Conservation (phyloP, 2,329 filamentous ascomycete genomes). For the Ceratocystis eucalypticola region DNA sequence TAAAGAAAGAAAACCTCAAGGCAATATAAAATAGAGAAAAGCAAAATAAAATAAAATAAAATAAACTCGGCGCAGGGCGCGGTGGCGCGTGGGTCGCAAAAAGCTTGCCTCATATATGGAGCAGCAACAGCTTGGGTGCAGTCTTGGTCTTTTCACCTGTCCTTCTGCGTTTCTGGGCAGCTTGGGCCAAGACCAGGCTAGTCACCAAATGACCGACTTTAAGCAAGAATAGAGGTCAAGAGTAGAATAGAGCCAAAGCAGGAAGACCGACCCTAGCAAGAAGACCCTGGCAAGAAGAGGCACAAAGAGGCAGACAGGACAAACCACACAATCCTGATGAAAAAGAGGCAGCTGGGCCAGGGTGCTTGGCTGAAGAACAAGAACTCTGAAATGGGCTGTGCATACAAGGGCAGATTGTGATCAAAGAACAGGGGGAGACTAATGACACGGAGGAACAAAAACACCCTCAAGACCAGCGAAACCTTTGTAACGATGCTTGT, state of each 20-base stretch:
- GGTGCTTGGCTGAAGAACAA: not conserved
- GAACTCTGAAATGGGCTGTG: not conserved
- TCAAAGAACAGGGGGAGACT: not conserved
- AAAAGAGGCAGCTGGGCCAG: too few relatives aligned
- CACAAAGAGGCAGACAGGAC: not conserved
- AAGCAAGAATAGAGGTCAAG: not conserved
- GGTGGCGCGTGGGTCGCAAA: not conserved
- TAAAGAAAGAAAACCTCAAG: not conserved
- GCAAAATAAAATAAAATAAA: not conserved
- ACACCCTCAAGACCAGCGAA: conserved; percentile 2
- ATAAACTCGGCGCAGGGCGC: not conserved
- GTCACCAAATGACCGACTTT: not conserved
- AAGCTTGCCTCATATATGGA: conserved; percentile 1
- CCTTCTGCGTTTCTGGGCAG: not conserved
- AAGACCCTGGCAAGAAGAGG: not conserved
- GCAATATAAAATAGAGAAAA: not conserved
- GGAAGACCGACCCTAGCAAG: not conserved
- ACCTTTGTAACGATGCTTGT: not conserved
- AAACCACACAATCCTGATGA: not conserved
- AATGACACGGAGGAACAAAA: conserved; percentile 7
- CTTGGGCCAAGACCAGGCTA: not conserved
- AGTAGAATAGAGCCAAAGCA: not conserved
- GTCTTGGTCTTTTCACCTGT: conserved; percentile 8
- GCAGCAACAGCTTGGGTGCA: not conserved
- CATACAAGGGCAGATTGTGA: conserved; percentile 2